A percentile compares a stretch with the other conserved stretches of the same genome.
These are phyloP conservation scores for Podila minutissima DNA, from an alignment of 192 early-diverging fungal species.

Conservation along the genomic window DNA sequence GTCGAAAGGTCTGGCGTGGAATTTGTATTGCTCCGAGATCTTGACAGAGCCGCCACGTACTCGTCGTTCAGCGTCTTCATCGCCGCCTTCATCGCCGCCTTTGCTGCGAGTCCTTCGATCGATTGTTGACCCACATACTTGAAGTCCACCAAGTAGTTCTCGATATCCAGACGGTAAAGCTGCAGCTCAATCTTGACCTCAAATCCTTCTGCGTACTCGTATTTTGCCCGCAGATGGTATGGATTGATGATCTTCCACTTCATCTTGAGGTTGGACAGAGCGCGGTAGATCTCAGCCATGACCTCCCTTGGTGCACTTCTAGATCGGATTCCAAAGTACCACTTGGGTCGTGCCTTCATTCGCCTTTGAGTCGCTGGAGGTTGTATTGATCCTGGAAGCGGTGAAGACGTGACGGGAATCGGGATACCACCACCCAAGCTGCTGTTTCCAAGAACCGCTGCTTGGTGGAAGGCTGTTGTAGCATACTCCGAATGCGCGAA, in stretches of 20 bases:
- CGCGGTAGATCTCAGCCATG: constrained; percentile 97
- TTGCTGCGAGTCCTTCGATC: constrained; percentile 45
- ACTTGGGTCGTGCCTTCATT: constrained; percentile 75
- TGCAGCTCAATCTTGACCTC: constrained; percentile 95
- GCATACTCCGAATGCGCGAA: constrained; percentile 5
- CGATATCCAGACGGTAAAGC: constrained; percentile 89
- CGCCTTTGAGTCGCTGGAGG: constrained; percentile 25
- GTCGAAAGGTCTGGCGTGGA: constrained; percentile 33
- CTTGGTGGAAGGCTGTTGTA: constrained; percentile 37
- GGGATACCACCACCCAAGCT: constrained; percentile 33
- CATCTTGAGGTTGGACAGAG: constrained; percentile 90
- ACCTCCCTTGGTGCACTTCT: constrained; percentile 92
- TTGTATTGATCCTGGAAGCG: neutral
- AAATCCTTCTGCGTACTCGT: constrained; percentile 60
- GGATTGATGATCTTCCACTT: constrained; percentile 93
- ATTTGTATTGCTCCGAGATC: constrained; percentile 12
- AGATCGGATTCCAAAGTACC: constrained; percentile 99
- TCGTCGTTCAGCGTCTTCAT: constrained; percentile 36
- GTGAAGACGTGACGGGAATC: neutral
- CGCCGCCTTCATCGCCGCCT: constrained; percentile 36
- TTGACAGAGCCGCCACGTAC: constrained; percentile 1
- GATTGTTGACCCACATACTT: constrained; percentile 74
- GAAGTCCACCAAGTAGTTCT: constrained; percentile 97
- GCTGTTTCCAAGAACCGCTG: constrained; percentile 33
- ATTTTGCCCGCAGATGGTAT: constrained; percentile 85